Percentiles rank a stretch among this genome's conserved stretches.
phyloP scores from a whole-genome alignment of 2,329 filamentous ascomycete genomes.

The Colletotrichum sp. region DNA sequence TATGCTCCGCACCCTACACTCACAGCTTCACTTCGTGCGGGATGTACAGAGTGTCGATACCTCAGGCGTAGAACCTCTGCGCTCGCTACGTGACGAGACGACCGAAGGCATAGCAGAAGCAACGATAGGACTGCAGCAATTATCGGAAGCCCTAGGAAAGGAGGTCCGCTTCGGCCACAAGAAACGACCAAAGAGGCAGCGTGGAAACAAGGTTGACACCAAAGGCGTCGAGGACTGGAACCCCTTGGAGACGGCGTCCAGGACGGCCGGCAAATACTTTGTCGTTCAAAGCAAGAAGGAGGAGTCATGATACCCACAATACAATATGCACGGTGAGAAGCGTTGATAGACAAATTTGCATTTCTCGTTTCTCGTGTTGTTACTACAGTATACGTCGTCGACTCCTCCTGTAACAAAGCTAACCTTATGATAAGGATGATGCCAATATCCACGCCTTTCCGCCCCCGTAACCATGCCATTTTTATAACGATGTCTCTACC shows the following conservation, averaged over 20 bases:
- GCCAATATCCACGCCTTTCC: neutral
- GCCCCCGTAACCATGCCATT: neutral
- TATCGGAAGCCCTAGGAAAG: slow-evolving; percentile 59
- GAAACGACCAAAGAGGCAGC: slow-evolving; percentile 45
- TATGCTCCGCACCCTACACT: slow-evolving; percentile 77
- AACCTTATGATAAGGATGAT: neutral
- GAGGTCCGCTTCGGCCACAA: slow-evolving; percentile 68
- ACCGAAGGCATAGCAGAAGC: slow-evolving; percentile 55
- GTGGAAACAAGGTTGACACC: slow-evolving; percentile 37
- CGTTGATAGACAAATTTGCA: neutral
- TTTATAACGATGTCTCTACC: slow-evolving; percentile 9
- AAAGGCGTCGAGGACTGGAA: slow-evolving; percentile 70
- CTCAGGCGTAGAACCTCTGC: slow-evolving; percentile 72
- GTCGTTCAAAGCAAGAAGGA: slow-evolving; percentile 69
- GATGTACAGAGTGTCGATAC: slow-evolving; percentile 84
- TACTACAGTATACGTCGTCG: neutral
- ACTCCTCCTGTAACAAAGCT: neutral
- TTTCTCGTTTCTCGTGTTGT: neutral
- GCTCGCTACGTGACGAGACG: slow-evolving; percentile 83
- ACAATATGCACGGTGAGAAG: neutral
- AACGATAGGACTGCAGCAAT: slow-evolving; percentile 62
- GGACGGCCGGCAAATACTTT: slow-evolving; percentile 75
- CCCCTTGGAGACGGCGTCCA: slow-evolving; percentile 68
- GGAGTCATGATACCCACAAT: slow-evolving; percentile 16
- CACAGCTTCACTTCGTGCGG: slow-evolving; percentile 90